Percentiles rank a stretch among this genome's conserved stretches.
These are phyloP conservation scores for Didymella exigua DNA, from an alignment of 2,329 filamentous ascomycete species.

Conservation along the genomic window DNA sequence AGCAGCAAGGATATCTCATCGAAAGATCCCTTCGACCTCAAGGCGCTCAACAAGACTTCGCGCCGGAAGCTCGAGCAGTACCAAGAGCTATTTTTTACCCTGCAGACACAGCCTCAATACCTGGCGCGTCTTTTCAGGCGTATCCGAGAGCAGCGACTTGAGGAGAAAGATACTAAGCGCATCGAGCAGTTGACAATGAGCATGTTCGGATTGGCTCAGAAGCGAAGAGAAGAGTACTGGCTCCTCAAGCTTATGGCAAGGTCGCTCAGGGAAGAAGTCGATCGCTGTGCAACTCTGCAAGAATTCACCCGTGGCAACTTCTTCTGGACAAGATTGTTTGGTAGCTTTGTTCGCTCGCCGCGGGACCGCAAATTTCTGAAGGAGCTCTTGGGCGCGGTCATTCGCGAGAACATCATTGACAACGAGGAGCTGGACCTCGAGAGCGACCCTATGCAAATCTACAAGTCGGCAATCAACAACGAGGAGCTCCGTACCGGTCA, in stretches of 20 bases:
- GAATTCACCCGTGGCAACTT: slow-evolving; percentile 89
- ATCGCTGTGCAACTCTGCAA: slow-evolving; percentile 72
- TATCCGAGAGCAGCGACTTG: slow-evolving; percentile 79
- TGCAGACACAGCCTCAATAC: slow-evolving; percentile 96
- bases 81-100: slow-evolving; percentile 94
- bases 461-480: slow-evolving; percentile 93
- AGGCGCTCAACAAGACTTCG: slow-evolving; percentile 96
- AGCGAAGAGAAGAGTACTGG: slow-evolving; percentile 95
- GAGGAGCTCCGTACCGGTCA: slow-evolving; percentile 92
- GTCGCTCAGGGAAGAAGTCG: slow-evolving; percentile 85
- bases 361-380: slow-evolving; percentile 91
- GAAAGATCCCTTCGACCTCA: slow-evolving; percentile 91
- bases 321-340: slow-evolving; percentile 88
- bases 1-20: slow-evolving; percentile 88
- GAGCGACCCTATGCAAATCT: slow-evolving; percentile 97
- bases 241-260: slow-evolving; percentile 84
- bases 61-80: slow-evolving; percentile 95
- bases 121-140: slow-evolving; percentile 85
- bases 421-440: slow-evolving; percentile 90
- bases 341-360: slow-evolving; percentile 87
- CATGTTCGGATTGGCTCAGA: slow-evolving; percentile 95
- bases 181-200: slow-evolving; percentile 96
- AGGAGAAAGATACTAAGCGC: slow-evolving; percentile 91
- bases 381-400: slow-evolving; percentile 80
- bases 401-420: slow-evolving; percentile 91